Evolutionary conservation across 148 eudicot species (phyloP).

Genomic region (Cornus florida): DNA sequence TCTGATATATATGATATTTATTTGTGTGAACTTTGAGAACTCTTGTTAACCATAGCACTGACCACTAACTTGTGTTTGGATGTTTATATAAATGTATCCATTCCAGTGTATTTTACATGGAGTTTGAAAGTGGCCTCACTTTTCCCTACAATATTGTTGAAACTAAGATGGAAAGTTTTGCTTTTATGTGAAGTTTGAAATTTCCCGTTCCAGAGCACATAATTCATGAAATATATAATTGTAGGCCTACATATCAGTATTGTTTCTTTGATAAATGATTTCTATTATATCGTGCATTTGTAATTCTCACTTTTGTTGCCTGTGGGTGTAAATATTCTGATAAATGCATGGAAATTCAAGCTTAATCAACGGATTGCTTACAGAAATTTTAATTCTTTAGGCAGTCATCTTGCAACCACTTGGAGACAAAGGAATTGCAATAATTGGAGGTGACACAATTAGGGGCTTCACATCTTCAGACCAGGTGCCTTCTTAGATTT

Average conservation of each 20-base stretch:
- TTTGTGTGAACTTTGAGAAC: background rate
- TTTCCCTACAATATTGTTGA: background rate
- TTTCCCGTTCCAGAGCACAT: too few species aligned
- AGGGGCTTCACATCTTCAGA: constrained; percentile 88
- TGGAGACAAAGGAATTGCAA: constrained; percentile 74
- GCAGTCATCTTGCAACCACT: constrained; percentile 94
- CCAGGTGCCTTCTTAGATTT: constrained; percentile 48
- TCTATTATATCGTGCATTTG: background rate
- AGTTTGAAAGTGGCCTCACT: too few species aligned
- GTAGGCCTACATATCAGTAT: too few species aligned
- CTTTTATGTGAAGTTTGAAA: too few species aligned
- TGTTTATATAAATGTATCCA: too few species aligned
- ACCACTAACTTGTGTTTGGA: too few species aligned
- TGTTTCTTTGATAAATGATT: background rate
- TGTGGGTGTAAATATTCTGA: background rate
- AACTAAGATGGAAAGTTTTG: background rate
- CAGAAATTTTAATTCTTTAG: constrained; percentile 33
- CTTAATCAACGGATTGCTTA: constrained; percentile 9
- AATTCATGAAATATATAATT: background rate
- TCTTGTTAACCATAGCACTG: too few species aligned
- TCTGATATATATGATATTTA: background rate
- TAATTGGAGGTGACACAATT: constrained; percentile 86
- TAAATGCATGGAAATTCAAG: background rate
- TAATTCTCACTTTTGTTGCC: background rate
- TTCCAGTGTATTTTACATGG: too few species aligned